A percentile compares a stretch with the other conserved stretches of the same genome.
These are phyloP conservation scores for Pseudomonodictys pantanalensis DNA, from an alignment of 495 filamentous ascomycete genomes.

Conservation along the genomic window DNA sequence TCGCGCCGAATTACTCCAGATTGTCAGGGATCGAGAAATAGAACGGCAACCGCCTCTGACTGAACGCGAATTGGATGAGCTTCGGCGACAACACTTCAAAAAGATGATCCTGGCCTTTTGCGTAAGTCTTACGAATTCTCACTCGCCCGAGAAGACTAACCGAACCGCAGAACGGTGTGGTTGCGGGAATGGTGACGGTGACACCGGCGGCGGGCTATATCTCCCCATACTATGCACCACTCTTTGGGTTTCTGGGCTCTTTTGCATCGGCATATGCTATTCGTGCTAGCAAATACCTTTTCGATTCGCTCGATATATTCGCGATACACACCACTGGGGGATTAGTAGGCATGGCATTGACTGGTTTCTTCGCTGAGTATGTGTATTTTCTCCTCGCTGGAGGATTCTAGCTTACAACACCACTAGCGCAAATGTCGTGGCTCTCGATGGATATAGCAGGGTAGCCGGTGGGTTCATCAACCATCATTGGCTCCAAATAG, in stretches of 20 bases:
- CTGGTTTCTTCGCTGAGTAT: conserved; percentile 1
- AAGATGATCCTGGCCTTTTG: neutral
- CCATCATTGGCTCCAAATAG: neutral
- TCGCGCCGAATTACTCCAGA: neutral
- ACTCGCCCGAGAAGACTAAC: too few species aligned
- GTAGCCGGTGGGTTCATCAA: conserved; percentile 1
- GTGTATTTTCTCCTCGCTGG: neutral
- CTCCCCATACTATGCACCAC: neutral
- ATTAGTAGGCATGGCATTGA: conserved; percentile 9
- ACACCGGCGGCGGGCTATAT: conserved; percentile 6
- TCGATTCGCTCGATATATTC: conserved; percentile 4
- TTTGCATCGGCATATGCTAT: neutral
- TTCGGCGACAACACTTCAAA: neutral
- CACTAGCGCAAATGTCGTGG: neutral
- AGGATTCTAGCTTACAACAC: neutral
- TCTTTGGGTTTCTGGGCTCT: neutral
- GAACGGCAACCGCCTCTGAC: neutral
- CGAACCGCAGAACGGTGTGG: conserved; percentile 1
- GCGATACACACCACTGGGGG: conserved; percentile 1
- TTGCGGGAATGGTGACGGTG: conserved; percentile 1
- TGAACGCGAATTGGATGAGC: neutral
- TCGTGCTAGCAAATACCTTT: neutral
- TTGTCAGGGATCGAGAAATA: neutral
- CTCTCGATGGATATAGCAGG: conserved; percentile 3
- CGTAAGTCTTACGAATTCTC: too few species aligned